Evolutionary conservation across 2,329 filamentous ascomycete genomes (phyloP), one percentile per base, ranked within the genome.

Genomic region (Nemania sp.): DNA sequence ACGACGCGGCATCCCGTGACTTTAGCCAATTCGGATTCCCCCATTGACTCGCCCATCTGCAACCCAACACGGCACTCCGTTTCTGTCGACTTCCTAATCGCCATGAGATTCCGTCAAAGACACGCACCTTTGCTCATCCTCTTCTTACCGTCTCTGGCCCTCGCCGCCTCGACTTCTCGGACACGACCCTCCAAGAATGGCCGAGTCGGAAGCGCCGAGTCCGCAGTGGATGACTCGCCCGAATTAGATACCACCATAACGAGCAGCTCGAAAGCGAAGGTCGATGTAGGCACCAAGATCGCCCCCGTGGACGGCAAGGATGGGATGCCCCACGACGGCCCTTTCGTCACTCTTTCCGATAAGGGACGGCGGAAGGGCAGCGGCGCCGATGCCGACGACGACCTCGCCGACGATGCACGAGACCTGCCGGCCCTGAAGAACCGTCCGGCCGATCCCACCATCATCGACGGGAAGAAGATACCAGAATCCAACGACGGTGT

Each of bases 221-320:
- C 56, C 6, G 18, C 21, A 17, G 46, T 51, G 45, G 49, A 60
- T 37, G 57, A 66, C 17, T 68, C 66, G 4, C 52, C 60, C 17
- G 60, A 65, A 34, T 54, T 67, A 48, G 69, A 71, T 50, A 67
- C 70, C 34, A 73, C 74, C 69, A 17, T 77, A 73, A 35, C 75
- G 68, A 59, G 74, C 68, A 48, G 25, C 42, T 55, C 76, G 71
- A 68, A 79, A 73, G 7, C 76, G 66, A 58, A 77, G 70, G 63
- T 76, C 73, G 57, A 80, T 68, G 13, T 78, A 10, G 79, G 80
- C 34, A 82, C 79, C 59, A 92, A 92, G 74, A 89, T 95, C 79
- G 91, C 90, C 57, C 94, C 94, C 0, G 89, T 97, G 18, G 95
- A 98, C 74, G 93, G 93, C 47, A 89, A 90, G 69, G 95, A 98